Evolutionary conservation across 2,329 filamentous ascomycete species (phyloP).

Genomic region (Diaporthe sp.): DNA sequence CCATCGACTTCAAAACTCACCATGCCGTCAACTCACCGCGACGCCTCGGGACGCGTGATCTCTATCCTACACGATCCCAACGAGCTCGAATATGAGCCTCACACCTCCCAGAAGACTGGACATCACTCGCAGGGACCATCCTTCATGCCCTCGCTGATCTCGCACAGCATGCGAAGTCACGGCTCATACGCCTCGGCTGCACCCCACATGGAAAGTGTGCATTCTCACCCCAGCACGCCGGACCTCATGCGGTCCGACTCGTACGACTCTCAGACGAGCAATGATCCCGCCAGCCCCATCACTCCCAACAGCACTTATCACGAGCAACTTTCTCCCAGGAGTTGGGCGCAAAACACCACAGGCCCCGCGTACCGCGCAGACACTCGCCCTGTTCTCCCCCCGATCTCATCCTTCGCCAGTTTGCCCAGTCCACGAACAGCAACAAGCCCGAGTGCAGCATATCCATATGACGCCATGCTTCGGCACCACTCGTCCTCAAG

Average conservation of each 20-base stretch:
- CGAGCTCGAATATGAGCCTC: slow-evolving; percentile 27
- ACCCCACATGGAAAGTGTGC: slow-evolving; percentile 43
- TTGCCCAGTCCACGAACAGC: slow-evolving; percentile 33
- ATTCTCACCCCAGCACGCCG: slow-evolving; percentile 65
- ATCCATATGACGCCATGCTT: slow-evolving; percentile 35
- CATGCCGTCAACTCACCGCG: slow-evolving; percentile 35
- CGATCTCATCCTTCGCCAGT: slow-evolving; percentile 38
- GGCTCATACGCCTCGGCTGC: slow-evolving; percentile 16
- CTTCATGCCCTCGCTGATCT: not conserved
- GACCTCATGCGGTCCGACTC: slow-evolving; percentile 73
- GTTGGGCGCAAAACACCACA: slow-evolving; percentile 36
- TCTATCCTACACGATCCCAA: slow-evolving; percentile 38
- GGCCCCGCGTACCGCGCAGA: slow-evolving; percentile 44
- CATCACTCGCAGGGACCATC: not conserved
- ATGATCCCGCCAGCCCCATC: slow-evolving; percentile 67
- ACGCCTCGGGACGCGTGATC: slow-evolving; percentile 39
- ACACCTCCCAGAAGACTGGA: slow-evolving; percentile 5
- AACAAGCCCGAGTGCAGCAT: slow-evolving; percentile 17
- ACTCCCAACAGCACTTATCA: slow-evolving; percentile 64
- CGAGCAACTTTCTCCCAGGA: slow-evolving; percentile 22
- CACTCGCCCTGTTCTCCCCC: slow-evolving; percentile 35
- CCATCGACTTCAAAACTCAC: not conserved
- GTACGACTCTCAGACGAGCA: slow-evolving; percentile 72
- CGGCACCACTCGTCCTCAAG: slow-evolving; percentile 24
- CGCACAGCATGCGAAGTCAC: slow-evolving; percentile 25